Evolutionary conservation across 345 rosid genomes (phyloP).

Genomic region (Arabis hirsuta): DNA sequence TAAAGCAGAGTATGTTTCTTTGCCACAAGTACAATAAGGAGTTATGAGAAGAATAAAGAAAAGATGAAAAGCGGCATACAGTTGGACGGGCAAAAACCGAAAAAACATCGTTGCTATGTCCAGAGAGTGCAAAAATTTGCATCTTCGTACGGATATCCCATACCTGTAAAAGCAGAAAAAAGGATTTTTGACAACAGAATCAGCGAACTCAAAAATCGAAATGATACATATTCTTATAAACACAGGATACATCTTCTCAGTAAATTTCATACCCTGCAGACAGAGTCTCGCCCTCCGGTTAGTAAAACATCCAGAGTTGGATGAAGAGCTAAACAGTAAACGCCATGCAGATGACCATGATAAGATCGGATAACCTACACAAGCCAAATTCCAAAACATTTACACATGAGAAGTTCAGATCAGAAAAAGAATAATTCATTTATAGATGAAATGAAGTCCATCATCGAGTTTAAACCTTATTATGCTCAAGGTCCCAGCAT

Average conservation of each 20-base stretch:
- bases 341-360: slow-evolving; percentile 91
- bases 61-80: slow-evolving; percentile 42
- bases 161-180: slow-evolving; percentile 56
- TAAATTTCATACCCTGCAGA: slow-evolving; percentile 76
- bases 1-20: slow-evolving; percentile 11
- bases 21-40: slow-evolving; percentile 4
- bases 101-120: slow-evolving; percentile 74
- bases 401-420: slow-evolving; percentile 10
- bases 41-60: slow-evolving; percentile 3
- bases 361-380: slow-evolving; percentile 83
- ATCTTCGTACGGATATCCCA: slow-evolving; percentile 91
- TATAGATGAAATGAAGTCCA: slow-evolving; percentile 8
- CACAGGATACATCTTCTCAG: neutral
- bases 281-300: slow-evolving; percentile 98
- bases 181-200: slow-evolving; percentile 27
- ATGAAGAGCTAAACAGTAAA: slow-evolving; percentile 97
- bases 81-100: slow-evolving; percentile 77
- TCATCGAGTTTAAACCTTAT: slow-evolving; percentile 62
- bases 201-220: slow-evolving; percentile 11
- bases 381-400: slow-evolving; percentile 14
- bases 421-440: slow-evolving; percentile 1
- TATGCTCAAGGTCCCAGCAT: slow-evolving; percentile 98
- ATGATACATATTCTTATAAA: neutral
- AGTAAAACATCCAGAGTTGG: slow-evolving; percentile 88
- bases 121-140: slow-evolving; percentile 83